Base-by-base conservation (phyloP, 495 filamentous ascomycete species). In the Penicillium paxilli region DNA sequence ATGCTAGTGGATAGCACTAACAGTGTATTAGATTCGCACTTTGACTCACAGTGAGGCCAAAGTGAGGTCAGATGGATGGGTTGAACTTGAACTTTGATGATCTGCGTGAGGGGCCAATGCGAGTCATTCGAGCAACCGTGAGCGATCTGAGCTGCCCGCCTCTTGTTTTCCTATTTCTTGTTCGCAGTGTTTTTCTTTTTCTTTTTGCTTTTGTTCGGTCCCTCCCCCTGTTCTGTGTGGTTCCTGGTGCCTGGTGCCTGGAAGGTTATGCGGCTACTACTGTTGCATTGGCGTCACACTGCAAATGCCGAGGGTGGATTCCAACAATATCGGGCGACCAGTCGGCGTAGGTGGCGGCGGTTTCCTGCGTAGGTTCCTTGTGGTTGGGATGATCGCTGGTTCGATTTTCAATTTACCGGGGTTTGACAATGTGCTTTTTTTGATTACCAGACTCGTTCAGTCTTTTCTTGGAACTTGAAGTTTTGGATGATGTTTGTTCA, bases 181-280 rank as follows among this genome's bases (percentile, higher is more conserved):
- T 28, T 28, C 11, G 26, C 11, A 28, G 30, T 10, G 30, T 12
- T 32, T 32, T 32, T 10, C 11, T 32, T 12, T 32, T 32, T n/a
- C 3, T 32, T 32, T 32, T 32, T 32, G 30, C 30, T 32, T 32
- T 14, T 32, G 30, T 32, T 32, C 11, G 30, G 11, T 14, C 30
- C 30, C n/a, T 10, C n/a, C 17, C 14, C 35, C 16, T 38, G 35
- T 11, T 28, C 11, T 28, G 26, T 28, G n/a, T 28, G 26, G 26
- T 28, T 28, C 26, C 26, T 28, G 26, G 33, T 37, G 6, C 33
- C 33, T 37, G 33, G 10, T 37, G 4, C 33, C 33, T 14, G 33
- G n/a, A n/a, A n/a, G n/a, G 40, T 42, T 42, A 42, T 42, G 40
- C 40, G n/a, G 40, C 40, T 42, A 20, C 40, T 42, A 42, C 21